Evolutionary conservation across 768 basidiomycete species (phyloP), one percentile per base, ranked within the genome.

Genomic region (Tulasnella sp.): DNA sequence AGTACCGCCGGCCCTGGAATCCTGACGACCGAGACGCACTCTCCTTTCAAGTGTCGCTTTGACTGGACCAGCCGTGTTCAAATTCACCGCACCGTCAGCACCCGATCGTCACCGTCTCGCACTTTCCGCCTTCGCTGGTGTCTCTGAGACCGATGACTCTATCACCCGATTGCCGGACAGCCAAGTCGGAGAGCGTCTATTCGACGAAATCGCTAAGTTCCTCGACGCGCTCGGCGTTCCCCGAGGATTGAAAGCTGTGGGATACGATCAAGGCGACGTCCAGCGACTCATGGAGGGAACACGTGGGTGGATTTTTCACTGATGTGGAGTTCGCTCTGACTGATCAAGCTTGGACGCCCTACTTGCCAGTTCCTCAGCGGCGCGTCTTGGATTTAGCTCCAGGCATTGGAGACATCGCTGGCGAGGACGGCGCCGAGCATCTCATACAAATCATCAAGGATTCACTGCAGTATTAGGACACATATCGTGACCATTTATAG

Each of bases 61-160:
- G 59, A 89, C 90, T 19, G 92, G 88, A 9, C 92, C 92, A 27
- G 86, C 94, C 80, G 94, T 97, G 45, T 97, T 98, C 78, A 81
- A 86, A 67, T 97, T 93, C 72, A 97, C 94, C 7, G 87, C 94
- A 0, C 92, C 94, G 5, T 93, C 93, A 3, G 84, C 90, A 0
- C 91, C 92, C 2, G 82, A 85, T 61, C 85, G 92, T 44, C 93
- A 98, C 71, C 84, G 93, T 46, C 83, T 90, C 70, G 89, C 84
- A 1, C 78, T 93, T 15, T 83, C 87, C 1, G 83, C 94, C 66
- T 97, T 96, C 77, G 80, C 77, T 43, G 70, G 73, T 58, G 81
- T 81, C 0, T 81, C 76, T 24, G 68, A 75, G 83, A 88, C 71
- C 79, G 87, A 12, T 79, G 48, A 49, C 27, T 48, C 80, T 2